Conservation (phyloP, 495 filamentous ascomycete species). For the Bathelium albidoporum region DNA sequence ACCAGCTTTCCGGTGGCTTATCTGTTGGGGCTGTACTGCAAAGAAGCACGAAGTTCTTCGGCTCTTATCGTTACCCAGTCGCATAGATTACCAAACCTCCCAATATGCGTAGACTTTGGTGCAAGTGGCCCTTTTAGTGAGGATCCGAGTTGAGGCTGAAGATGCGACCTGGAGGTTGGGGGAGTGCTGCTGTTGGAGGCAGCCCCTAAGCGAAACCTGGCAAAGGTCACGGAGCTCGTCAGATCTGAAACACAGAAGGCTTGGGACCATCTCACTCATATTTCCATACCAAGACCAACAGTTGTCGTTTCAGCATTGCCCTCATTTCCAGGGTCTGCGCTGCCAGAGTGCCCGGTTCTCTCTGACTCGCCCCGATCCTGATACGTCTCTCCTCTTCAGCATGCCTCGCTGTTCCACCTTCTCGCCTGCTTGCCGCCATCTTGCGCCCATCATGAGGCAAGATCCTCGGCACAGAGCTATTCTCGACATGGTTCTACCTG, state of each 20-base stretch:
- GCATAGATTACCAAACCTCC: too few species aligned
- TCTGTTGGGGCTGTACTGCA: too few species aligned
- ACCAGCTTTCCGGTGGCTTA: too few species aligned
- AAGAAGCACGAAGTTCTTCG: too few species aligned
- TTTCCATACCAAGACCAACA: not conserved
- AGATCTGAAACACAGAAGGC: constrained; percentile 1
- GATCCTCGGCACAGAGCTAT: not conserved
- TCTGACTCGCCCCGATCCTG: not conserved
- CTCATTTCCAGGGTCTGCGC: not conserved
- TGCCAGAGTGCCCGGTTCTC: not conserved
- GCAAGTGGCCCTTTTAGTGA: not conserved
- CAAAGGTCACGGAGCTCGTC: not conserved
- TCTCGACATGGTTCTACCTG: not conserved
- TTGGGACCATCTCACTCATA: not conserved
- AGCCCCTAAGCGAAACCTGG: not conserved
- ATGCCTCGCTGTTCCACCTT: not conserved
- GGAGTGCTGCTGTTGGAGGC: not conserved
- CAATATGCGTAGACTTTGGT: too few species aligned
- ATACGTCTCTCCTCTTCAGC: not conserved
- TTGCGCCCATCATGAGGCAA: not conserved
- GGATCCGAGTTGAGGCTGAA: not conserved
- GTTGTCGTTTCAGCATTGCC: not conserved
- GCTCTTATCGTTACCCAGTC: too few species aligned
- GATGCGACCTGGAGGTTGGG: not conserved
- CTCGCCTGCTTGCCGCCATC: not conserved